Percentiles rank a stretch among this genome's conserved stretches.
Evolutionary conservation across 208 protist genomes (phyloP).

Genomic region (Wallacemonas sp.): DNA sequence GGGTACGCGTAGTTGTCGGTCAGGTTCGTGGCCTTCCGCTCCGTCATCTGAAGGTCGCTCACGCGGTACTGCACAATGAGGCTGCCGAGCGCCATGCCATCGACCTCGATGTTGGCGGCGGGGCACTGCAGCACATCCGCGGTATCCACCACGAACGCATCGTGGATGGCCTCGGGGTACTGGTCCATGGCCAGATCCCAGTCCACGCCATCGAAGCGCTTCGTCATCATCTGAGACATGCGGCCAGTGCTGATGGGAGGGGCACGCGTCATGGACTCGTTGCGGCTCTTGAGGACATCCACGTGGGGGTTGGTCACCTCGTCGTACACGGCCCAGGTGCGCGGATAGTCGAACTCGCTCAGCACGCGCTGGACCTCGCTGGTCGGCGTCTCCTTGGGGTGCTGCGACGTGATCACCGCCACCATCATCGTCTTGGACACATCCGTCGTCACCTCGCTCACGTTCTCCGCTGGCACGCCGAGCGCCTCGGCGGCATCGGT

Average conservation of each 20-base stretch:
- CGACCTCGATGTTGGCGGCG: slow-evolving; percentile 18
- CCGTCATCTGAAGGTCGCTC: slow-evolving; percentile 12
- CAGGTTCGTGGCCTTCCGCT: slow-evolving; percentile 16
- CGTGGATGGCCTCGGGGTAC: slow-evolving; percentile 17
- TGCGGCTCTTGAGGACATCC: slow-evolving; percentile 15
- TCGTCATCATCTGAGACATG: slow-evolving; percentile 19
- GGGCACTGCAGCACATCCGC: slow-evolving; percentile 27
- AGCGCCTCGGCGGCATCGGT: slow-evolving; percentile 30
- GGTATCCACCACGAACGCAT: slow-evolving; percentile 39
- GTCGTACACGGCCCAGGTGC: slow-evolving; percentile 30
- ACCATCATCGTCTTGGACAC: slow-evolving; percentile 25
- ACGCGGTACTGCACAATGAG: slow-evolving; percentile 46
- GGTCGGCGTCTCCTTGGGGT: slow-evolving; percentile 7
- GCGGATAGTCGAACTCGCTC: slow-evolving; percentile 16
- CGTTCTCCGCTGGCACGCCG: slow-evolving; percentile 13
- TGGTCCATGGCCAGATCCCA: slow-evolving; percentile 33
- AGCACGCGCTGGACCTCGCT: slow-evolving; percentile 20
- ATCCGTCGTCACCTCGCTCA: slow-evolving; percentile 21
- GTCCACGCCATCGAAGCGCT: slow-evolving; percentile 43
- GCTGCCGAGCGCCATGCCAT: slow-evolving; percentile 28
- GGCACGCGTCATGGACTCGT: neutral
- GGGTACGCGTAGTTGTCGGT: slow-evolving; percentile 40
- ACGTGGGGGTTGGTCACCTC: slow-evolving; percentile 11
- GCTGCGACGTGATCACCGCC: slow-evolving; percentile 25
- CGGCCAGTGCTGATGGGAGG: neutral